Percentiles rank a stretch among this genome's conserved stretches.
Conservation (phyloP, 176 grass and related monocot genomes). For the Carex kokanica region DNA sequence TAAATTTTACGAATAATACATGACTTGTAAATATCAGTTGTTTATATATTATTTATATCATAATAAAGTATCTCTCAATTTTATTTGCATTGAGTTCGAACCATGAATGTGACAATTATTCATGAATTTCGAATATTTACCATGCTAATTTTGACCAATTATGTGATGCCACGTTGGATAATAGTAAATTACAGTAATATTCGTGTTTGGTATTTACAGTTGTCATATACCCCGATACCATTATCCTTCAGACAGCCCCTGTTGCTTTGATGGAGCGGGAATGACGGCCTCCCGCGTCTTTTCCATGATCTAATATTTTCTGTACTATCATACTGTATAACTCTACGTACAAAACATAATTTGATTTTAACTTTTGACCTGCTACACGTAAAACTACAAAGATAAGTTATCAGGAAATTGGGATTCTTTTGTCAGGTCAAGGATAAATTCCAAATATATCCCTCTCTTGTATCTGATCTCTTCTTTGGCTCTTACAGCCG, state of each 20-base stretch:
- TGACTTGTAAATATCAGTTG: neutral
- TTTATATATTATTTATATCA: neutral
- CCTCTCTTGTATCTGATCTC: neutral
- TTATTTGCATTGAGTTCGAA: neutral
- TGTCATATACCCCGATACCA: neutral
- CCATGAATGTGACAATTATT: neutral
- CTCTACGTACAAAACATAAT: neutral
- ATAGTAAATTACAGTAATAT: neutral
- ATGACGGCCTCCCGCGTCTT: conserved; percentile 26
- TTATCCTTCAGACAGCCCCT: conserved; percentile 9
- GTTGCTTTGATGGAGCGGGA: conserved; percentile 35
- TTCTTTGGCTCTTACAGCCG: neutral
- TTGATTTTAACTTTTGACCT: neutral
- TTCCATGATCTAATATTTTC: neutral
- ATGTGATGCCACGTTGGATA: neutral
- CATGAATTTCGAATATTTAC: neutral
- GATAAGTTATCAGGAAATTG: neutral
- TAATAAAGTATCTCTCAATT: neutral
- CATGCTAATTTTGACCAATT: neutral
- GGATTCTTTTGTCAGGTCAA: neutral
- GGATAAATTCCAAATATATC: conserved; percentile 11
- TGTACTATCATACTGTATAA: neutral
- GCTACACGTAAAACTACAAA: neutral
- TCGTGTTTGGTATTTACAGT: neutral
- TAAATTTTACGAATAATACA: no score